These are phyloP conservation scores for Astrothelium subdiscretum DNA, from an alignment of 495 filamentous ascomycete genomes.

Conservation along the genomic window DNA sequence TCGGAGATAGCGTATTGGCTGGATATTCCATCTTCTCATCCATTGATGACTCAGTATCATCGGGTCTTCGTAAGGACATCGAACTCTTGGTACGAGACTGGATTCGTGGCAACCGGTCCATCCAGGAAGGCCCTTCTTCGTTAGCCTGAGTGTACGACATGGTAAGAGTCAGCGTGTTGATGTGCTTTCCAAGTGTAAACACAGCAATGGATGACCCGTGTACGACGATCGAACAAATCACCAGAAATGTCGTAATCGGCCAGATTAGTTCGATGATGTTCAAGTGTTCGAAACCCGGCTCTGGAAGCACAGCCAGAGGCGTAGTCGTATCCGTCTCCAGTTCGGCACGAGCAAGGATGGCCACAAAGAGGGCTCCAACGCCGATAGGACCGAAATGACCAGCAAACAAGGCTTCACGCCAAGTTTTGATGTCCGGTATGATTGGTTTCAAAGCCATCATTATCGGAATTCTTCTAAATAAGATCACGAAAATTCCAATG, in stretches of 20 bases:
- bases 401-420: conserved; percentile 95
- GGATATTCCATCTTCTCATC: conserved; percentile 56
- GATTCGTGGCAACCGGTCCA: conserved; percentile 86
- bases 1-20: conserved; percentile 60
- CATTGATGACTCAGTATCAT: conserved; percentile 39
- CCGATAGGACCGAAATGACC: conserved; percentile 98
- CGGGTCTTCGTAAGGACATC: conserved; percentile 63
- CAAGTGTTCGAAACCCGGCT: conserved; percentile 41
- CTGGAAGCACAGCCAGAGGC: conserved; percentile 53
- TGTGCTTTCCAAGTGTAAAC: conserved; percentile 94
- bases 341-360: conserved; percentile 82
- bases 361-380: conserved; percentile 92
- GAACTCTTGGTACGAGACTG: conserved; percentile 70
- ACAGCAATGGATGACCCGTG: conserved; percentile 97
- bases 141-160: conserved; percentile 87
- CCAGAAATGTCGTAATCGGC: conserved; percentile 91
- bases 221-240: conserved; percentile 87
- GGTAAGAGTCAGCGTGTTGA: conserved; percentile 91
- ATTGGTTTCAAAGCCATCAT: conserved; percentile 87
- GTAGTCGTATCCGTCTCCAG: conserved; percentile 62
- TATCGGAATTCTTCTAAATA: conserved; percentile 93
- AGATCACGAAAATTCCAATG: conserved; percentile 80
- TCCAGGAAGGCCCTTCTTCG: conserved; percentile 87
- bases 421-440: conserved; percentile 95
- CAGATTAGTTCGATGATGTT: conserved; percentile 74